Evolutionary conservation across 169 alveolate species (phyloP).

Genomic region (Plasmodium knowlesi): DNA sequence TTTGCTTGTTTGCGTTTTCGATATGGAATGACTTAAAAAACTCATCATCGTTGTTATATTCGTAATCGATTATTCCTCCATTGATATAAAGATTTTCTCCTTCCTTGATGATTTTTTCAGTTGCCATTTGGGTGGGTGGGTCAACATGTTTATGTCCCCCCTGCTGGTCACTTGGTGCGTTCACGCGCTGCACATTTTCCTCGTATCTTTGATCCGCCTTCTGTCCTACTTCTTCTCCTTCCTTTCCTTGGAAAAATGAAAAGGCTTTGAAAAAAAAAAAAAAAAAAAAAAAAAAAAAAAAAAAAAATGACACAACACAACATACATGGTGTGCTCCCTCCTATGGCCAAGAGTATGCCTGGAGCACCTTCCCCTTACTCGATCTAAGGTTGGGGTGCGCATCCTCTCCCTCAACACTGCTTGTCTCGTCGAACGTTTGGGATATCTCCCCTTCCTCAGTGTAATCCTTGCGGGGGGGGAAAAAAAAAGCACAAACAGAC

Average conservation of each 20-base stretch:
- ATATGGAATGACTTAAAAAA: slow-evolving; percentile 31
- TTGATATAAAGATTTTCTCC: slow-evolving; percentile 40
- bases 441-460: background rate
- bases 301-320: background rate
- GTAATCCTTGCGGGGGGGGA: background rate
- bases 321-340: background rate
- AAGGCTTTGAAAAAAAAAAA: slow-evolving; percentile 14
- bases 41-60: slow-evolving; percentile 49
- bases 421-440: background rate
- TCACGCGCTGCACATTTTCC: background rate
- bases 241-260: slow-evolving; percentile 23
- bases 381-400: slow-evolving; percentile 38
- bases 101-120: slow-evolving; percentile 19
- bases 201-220: background rate
- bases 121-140: background rate
- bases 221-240: background rate
- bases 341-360: background rate
- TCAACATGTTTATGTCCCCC: background rate
- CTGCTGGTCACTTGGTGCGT: background rate
- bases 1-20: background rate
- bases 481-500: background rate
- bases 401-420: background rate
- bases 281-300: background rate
- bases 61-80: slow-evolving; percentile 41
- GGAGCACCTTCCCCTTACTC: background rate